phyloP scores from a whole-genome alignment of 371 early-diverging fungal species.

The Mucor saturninus region DNA sequence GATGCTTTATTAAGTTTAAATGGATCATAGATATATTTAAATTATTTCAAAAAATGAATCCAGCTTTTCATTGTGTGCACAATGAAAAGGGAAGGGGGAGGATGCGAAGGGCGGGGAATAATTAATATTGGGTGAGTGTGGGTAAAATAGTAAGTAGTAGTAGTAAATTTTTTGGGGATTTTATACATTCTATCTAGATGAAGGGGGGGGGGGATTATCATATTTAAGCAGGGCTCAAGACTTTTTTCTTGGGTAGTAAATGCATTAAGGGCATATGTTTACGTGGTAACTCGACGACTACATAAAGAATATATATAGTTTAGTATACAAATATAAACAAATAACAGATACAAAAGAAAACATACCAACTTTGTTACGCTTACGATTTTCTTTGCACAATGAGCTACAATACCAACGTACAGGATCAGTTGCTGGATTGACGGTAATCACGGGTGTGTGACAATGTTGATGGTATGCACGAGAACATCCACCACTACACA shows the following conservation, averaged over 20 bases:
- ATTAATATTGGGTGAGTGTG: neutral
- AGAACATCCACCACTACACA: conserved; percentile 53
- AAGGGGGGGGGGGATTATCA: neutral
- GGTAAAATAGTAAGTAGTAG: neutral
- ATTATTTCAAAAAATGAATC: too few species aligned
- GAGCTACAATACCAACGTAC: conserved; percentile 72
- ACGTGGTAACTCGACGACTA: conserved; percentile 62
- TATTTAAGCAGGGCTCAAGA: neutral
- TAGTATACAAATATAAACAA: neutral
- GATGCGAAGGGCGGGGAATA: neutral
- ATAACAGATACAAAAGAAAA: conserved; percentile 3
- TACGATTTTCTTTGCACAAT: conserved; percentile 66
- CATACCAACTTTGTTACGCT: conserved; percentile 57
- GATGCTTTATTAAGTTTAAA: too few species aligned
- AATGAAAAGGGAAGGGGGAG: too few species aligned
- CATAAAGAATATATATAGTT: conserved; percentile 9
- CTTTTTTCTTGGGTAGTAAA: conserved; percentile 14
- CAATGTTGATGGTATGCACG: conserved; percentile 71
- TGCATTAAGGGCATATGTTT: conserved; percentile 64
- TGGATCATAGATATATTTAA: too few species aligned
- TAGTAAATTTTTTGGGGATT: neutral
- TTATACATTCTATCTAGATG: neutral
- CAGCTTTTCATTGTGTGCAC: too few species aligned
- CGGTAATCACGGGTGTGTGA: conserved; percentile 53
- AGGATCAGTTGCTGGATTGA: conserved; percentile 36